Evolutionary conservation across 2,329 filamentous ascomycete genomes (phyloP), one percentile per base, ranked within the genome.

Genomic region (Botrytis porri): DNA sequence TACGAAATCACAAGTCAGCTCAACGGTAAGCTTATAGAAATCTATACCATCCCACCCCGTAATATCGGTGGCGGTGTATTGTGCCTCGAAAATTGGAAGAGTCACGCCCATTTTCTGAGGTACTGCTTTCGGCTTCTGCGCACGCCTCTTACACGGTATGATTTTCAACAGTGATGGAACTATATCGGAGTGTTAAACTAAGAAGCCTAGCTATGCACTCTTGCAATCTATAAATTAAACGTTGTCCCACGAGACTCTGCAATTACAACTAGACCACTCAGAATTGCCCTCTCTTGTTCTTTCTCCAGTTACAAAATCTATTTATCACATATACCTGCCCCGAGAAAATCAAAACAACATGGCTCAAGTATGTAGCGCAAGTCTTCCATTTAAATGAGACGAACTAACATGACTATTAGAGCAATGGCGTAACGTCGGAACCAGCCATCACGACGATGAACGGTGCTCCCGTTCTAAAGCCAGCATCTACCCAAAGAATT

Each of bases 401-500:
- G 10, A 35, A 35, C 63, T 65, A 16, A 65, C n/a, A 35, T 14
- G 22, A 18, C 10, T 16, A 14, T 12, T 25, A 65, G 63, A 65
- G 41, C 25, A 65, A 65, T 45, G 29, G 41, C 20, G 41, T 48
- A 25, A 35, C 22, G n/a, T n/a, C 22, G 7, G 45, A 67, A 32
- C 65, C 45, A 4, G 32, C 65, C 39, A 67, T 67, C 32, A 67
- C 45, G 29, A 67, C 45, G 62, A 65, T 48, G 41, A 65, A 65
- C 22, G 62, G 62, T 65, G 62, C 41, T 65, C 69, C 61, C 1
- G 25, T 59, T 32, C 25, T 65, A 10, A 72, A 43, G 22, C 61
- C 70, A 32, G 32, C 32, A 65, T 62, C 39, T 25, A 51, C 62
- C 14, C 41, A 66, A n/a, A 67, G 70, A 72, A 72, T 66, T n/a